These are phyloP conservation scores for Porcisia hertigi DNA, from an alignment of 208 protist species.

Conservation along the genomic window DNA sequence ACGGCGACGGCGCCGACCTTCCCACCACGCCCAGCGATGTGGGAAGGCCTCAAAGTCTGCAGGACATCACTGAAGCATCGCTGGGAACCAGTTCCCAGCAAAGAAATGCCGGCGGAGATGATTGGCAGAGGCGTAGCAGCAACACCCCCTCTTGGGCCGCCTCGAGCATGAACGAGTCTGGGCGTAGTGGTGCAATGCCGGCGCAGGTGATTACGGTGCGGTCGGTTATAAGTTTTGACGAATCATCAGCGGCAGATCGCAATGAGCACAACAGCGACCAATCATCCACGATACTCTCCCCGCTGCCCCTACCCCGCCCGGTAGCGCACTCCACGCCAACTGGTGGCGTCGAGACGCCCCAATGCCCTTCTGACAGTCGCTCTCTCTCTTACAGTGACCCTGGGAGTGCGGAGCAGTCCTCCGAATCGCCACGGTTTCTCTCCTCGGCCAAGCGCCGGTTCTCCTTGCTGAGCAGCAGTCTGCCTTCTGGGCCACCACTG, in stretches of 20 bases:
- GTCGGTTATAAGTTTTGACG: not conserved
- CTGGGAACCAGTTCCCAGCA: not conserved
- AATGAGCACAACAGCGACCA: not conserved
- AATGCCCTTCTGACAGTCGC: not conserved
- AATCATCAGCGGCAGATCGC: not conserved
- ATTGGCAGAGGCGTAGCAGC: not conserved
- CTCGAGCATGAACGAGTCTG: not conserved
- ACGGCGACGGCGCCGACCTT: constrained; percentile 26
- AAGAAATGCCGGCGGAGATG: not conserved
- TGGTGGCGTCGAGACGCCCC: not conserved
- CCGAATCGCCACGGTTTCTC: not conserved
- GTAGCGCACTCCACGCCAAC: not conserved
- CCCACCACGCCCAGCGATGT: constrained; percentile 1
- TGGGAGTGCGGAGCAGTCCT: not conserved
- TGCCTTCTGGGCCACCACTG: not conserved
- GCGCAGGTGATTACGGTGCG: not conserved
- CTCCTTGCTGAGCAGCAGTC: not conserved
- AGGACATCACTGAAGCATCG: not conserved
- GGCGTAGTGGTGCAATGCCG: not conserved
- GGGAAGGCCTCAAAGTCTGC: not conserved
- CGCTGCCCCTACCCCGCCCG: constrained; percentile 5
- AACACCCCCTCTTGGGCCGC: not conserved
- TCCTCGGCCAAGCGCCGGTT: not conserved
- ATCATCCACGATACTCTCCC: not conserved
- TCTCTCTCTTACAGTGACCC: not conserved